These are phyloP conservation scores for Vitrella brassicaformis DNA, from an alignment of 73 alveolate genomes.

Conservation along the genomic window DNA sequence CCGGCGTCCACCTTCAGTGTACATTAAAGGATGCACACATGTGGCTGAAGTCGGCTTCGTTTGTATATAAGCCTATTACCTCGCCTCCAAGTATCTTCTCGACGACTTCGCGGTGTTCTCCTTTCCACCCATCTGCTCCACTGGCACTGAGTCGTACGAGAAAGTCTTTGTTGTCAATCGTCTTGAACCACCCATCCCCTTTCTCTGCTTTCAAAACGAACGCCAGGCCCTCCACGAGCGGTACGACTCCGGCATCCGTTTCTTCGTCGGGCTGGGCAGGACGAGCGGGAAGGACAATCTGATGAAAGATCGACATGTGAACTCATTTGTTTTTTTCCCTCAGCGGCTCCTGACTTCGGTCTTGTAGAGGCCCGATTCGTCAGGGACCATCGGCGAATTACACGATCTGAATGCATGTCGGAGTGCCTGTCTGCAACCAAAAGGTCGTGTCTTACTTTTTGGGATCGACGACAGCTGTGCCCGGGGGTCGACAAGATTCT, in stretches of 20 bases:
- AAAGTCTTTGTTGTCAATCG: neutral
- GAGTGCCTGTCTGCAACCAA: too few relatives aligned
- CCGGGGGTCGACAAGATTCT: neutral
- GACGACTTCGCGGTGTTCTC: neutral
- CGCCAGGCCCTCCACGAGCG: too few relatives aligned
- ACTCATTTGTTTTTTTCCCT: neutral
- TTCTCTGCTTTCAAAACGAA: conserved; percentile 11
- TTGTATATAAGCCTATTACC: neutral
- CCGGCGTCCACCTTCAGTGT: neutral
- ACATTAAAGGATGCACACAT: neutral
- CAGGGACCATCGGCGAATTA: neutral
- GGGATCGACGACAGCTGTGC: neutral
- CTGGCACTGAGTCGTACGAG: neutral
- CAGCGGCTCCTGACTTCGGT: neutral
- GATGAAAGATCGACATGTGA: neutral
- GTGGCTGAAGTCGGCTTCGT: neutral
- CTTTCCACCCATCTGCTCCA: conserved; percentile 2
- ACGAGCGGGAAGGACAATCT: neutral
- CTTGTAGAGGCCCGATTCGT: neutral
- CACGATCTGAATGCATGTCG: too few relatives aligned
- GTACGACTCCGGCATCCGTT: too few relatives aligned
- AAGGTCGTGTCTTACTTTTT: neutral
- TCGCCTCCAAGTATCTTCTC: conserved; percentile 18
- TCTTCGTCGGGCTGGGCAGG: neutral
- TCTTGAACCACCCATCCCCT: conserved; percentile 19